phyloP scores from a whole-genome alignment of 441 rosid genomes.

The Hypseocharis bilobata region DNA sequence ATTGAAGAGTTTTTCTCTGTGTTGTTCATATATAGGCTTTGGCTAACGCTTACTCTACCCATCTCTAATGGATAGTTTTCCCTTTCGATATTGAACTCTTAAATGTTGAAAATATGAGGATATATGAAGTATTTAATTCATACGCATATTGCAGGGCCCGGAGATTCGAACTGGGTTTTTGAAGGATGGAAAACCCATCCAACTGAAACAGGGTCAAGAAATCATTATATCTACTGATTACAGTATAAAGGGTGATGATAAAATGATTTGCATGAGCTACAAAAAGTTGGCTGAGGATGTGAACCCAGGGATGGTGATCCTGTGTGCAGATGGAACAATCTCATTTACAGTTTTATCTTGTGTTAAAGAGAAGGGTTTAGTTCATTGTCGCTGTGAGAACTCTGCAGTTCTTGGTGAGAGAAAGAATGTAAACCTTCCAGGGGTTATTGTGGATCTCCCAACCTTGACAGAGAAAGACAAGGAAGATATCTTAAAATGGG shows the following conservation, averaged over 20 bases:
- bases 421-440: slow-evolving; percentile 89
- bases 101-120: background rate
- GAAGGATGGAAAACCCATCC: slow-evolving; percentile 72
- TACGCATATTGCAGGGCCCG: slow-evolving; percentile 50
- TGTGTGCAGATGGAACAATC: slow-evolving; percentile 88
- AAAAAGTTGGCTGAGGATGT: slow-evolving; percentile 72
- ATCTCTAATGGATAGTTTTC: background rate
- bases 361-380: slow-evolving; percentile 52
- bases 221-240: slow-evolving; percentile 75
- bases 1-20: too few species aligned
- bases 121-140: background rate
- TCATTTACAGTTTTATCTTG: slow-evolving; percentile 69
- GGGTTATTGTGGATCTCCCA: slow-evolving; percentile 86
- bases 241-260: slow-evolving; percentile 58
- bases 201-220: slow-evolving; percentile 66
- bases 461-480: slow-evolving; percentile 88
- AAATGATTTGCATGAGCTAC: slow-evolving; percentile 79
- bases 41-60: background rate
- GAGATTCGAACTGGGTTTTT: slow-evolving; percentile 94
- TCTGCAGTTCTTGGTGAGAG: slow-evolving; percentile 85
- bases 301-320: slow-evolving; percentile 70
- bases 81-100: background rate
- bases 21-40: too few species aligned
- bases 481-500: slow-evolving; percentile 84
- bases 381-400: slow-evolving; percentile 76